Conservation (phyloP, 2,329 filamentous ascomycete species). For the Gliomastix tumulicola region DNA sequence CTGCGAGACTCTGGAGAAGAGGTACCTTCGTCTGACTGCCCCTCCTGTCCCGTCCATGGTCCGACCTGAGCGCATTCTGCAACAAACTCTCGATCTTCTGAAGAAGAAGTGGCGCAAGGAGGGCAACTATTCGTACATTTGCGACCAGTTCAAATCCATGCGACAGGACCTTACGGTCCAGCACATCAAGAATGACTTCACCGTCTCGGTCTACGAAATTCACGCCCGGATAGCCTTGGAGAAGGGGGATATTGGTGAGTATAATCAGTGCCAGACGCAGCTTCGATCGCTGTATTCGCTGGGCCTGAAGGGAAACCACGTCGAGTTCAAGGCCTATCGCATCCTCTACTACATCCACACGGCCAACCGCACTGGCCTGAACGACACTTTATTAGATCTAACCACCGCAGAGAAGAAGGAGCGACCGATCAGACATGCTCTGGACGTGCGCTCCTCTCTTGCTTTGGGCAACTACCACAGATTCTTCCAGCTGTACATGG, state of each 20-base stretch:
- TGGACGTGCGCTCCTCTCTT: constrained; percentile 84
- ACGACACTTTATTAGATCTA: constrained; percentile 98
- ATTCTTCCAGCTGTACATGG: constrained; percentile 93
- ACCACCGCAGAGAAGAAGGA: constrained; percentile 92
- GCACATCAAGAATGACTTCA: constrained; percentile 94
- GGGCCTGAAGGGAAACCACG: constrained; percentile 79
- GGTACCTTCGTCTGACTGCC: constrained; percentile 87
- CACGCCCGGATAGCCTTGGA: constrained; percentile 96
- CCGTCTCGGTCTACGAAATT: constrained; percentile 92
- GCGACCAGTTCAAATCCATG: constrained; percentile 98
- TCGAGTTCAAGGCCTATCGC: constrained; percentile 98
- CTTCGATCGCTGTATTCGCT: constrained; percentile 84
- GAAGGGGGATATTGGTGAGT: constrained; percentile 99
- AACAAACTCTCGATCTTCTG: constrained; percentile 78
- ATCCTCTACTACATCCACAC: constrained; percentile 99
- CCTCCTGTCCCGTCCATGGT: constrained; percentile 85
- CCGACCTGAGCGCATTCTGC: constrained; percentile 72
- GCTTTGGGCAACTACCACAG: constrained; percentile 95
- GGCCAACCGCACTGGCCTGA: constrained; percentile 95
- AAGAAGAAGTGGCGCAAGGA: constrained; percentile 94
- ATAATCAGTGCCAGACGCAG: constrained; percentile 99
- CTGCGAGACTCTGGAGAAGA: constrained; percentile 81
- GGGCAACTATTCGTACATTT: constrained; percentile 94
- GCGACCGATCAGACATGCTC: constrained; percentile 77
- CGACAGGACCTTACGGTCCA: constrained; percentile 98